phyloP scores from a whole-genome alignment of 495 filamentous ascomycete species.

The Daldinia concentrica region DNA sequence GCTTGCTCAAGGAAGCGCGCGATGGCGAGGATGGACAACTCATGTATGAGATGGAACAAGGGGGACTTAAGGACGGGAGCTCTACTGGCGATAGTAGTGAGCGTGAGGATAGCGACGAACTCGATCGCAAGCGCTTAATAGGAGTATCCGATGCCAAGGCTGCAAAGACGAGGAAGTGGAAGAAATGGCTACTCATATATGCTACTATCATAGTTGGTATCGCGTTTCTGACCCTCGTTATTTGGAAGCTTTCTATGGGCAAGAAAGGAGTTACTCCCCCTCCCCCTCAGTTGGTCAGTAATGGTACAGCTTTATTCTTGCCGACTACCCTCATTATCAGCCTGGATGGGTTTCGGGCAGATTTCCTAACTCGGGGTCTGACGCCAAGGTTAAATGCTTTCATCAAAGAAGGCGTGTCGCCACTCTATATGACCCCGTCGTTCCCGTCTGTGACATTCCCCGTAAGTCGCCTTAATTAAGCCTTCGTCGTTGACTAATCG shows the following conservation, averaged over 20 bases:
- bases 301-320: slow-evolving; percentile 85
- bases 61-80: slow-evolving; percentile 72
- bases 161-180: slow-evolving; percentile 54
- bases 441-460: slow-evolving; percentile 98
- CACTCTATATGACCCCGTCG: slow-evolving; percentile 87
- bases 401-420: slow-evolving; percentile 84
- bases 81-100: slow-evolving; percentile 64
- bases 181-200: slow-evolving; percentile 63
- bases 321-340: slow-evolving; percentile 95
- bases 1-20: slow-evolving; percentile 59
- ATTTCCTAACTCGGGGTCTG: slow-evolving; percentile 84
- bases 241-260: slow-evolving; percentile 59
- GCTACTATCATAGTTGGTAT: slow-evolving; percentile 61
- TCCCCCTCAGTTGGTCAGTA: slow-evolving; percentile 60
- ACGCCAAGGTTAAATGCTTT: slow-evolving; percentile 85
- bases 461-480: slow-evolving; percentile 28
- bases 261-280: slow-evolving; percentile 40
- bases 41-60: slow-evolving; percentile 91
- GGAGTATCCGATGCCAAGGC: slow-evolving; percentile 56
- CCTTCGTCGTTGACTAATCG: not conserved
- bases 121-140: slow-evolving; percentile 59
- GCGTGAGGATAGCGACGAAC: slow-evolving; percentile 62
- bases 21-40: slow-evolving; percentile 74
- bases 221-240: slow-evolving; percentile 58
- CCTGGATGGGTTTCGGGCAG: slow-evolving; percentile 95